Base-by-base conservation (phyloP, 1,139 yeast genomes). In the Scheffersomyces illinoinensis region DNA sequence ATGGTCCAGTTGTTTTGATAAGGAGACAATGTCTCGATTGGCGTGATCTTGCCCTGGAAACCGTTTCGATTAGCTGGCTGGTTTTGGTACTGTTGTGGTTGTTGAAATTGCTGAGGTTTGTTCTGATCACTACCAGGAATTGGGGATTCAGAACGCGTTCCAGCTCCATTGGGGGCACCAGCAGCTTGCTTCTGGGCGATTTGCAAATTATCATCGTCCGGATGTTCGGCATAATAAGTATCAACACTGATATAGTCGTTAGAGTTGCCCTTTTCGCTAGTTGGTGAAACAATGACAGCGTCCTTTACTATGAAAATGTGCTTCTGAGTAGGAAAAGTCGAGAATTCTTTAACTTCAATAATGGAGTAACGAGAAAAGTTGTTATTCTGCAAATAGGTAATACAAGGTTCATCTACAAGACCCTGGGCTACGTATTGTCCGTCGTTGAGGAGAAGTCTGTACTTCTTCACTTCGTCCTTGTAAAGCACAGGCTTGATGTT, bases 1-100 rank as follows among this genome's bases (percentile, higher is more conserved):
- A 95, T 91, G 4, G 93, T 89, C 98, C 98, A 96, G 59, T 84
- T 83, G 71, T 88, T 90, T 71, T 90, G 96, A 73, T 91, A 95
- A 12, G 99, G 98, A 10, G 98, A 91, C 58, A 96, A 79, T 60
- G 89, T 90, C 70, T 92, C 98, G 66, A 95, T 92, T 5, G 96
- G 90, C 64, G 86, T 85, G 55, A 90, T 78, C 54, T 75, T 69
- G 5, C 69, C 70, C 17, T 61, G 61, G 17, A 66, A 58, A 43
- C 55, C 57, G 21, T 58, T 57, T 7, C 57, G 58, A 56, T 68
- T 56, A 47, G 63, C 58, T 21, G 61, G 58, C 47, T 56, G 21
- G 14, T 21, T 48, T 14, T 21, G 26, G 52, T 62, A 61, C 48
- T 52, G 56, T 19, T 54, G 60, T 23, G 54, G 69, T 52, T 51